A percentile compares a stretch with the other conserved stretches of the same genome.
Conservation (phyloP, 768 basidiomycete genomes). For the Suillus cothurnatus region DNA sequence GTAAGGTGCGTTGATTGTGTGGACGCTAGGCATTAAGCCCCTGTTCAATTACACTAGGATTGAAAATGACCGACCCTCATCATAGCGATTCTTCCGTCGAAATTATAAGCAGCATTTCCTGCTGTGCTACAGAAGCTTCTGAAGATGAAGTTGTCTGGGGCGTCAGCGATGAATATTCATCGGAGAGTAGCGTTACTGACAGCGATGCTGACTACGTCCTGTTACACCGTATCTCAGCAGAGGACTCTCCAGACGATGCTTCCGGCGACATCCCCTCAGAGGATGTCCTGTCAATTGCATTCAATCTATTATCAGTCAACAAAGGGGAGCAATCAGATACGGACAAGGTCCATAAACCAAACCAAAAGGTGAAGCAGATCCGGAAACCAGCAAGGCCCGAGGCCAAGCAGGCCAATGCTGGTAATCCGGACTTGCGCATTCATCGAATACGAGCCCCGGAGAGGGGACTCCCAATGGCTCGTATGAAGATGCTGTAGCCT, state of each 20-base stretch:
- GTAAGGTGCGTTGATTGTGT: neutral
- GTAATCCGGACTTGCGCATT: neutral
- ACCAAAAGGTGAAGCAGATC: neutral
- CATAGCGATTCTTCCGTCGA: conserved; percentile 1
- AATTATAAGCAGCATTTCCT: neutral
- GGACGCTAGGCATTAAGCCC: neutral
- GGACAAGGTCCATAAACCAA: neutral
- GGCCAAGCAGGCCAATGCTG: neutral
- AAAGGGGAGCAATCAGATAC: neutral
- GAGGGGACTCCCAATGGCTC: conserved; percentile 18
- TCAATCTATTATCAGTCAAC: conserved; percentile 24
- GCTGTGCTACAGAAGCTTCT: conserved; percentile 5
- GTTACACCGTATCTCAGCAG: conserved; percentile 10
- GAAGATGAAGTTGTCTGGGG: conserved; percentile 29
- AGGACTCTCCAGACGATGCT: neutral
- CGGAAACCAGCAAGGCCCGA: neutral
- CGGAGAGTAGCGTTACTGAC: conserved; percentile 10
- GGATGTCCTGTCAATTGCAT: conserved; percentile 13
- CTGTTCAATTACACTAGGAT: neutral
- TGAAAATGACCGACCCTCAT: neutral
- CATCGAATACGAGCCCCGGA: conserved; percentile 10
- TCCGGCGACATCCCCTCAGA: conserved; percentile 10
- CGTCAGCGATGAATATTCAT: conserved; percentile 1
- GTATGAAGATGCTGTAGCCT: conserved; percentile 29
- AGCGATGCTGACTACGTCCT: conserved; percentile 27